Evolutionary conservation across 306 rosid genomes (phyloP).

Genomic region (Senna tora): DNA sequence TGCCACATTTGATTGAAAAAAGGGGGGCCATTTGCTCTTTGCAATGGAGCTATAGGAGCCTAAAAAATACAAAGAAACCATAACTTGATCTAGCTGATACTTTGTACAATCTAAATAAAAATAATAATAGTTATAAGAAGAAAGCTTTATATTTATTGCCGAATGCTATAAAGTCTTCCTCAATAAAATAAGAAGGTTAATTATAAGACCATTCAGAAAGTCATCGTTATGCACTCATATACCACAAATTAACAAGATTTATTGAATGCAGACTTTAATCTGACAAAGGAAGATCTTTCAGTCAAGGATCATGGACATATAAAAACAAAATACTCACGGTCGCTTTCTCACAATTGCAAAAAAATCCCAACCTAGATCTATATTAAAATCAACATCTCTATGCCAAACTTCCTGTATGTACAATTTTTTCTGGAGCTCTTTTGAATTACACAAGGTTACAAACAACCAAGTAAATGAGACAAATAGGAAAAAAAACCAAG

Average conservation of each 20-base stretch:
- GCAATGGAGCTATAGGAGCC: constrained; percentile 88
- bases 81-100: constrained; percentile 22
- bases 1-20: constrained; percentile 57
- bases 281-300: constrained; percentile 17
- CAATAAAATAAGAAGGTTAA: background rate
- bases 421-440: background rate
- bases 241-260: constrained; percentile 6
- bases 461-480: background rate
- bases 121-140: background rate
- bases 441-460: background rate
- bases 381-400: constrained; percentile 6
- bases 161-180: background rate
- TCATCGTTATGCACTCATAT: background rate
- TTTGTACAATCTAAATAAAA: background rate
- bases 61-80: constrained; percentile 52
- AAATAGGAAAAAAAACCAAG: background rate
- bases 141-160: constrained; percentile 10
- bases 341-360: background rate
- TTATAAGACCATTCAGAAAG: background rate
- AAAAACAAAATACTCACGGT: background rate
- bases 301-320: background rate
- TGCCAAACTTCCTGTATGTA: constrained; percentile 1
- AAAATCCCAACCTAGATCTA: background rate
- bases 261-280: background rate
- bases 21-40: constrained; percentile 60